Evolutionary conservation across 2,329 filamentous ascomycete species (phyloP), one percentile per base, ranked within the genome.

Genomic region (Clarireedia paspali): DNA sequence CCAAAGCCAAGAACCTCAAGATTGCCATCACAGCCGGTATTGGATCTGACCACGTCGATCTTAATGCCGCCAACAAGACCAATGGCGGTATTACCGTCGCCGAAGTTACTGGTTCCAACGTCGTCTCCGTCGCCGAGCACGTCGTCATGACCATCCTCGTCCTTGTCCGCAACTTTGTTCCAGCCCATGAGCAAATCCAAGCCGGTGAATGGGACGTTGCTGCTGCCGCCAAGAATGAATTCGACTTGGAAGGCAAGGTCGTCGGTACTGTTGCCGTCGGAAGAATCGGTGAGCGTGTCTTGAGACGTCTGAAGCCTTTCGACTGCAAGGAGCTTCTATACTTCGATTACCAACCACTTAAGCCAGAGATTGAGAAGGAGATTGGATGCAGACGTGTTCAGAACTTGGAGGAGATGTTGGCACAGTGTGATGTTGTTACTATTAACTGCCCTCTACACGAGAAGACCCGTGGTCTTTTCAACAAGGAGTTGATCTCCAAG

Each of bases 401-500:
- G 49, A 82, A 73, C 69, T 85, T 99, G 69, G 91, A 96, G 81
- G 92, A 97, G 74, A 87, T 99, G 84, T 76, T 99, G 61, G 80
- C 83, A 42, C 90, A 95, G 80, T 97, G 92, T 73, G 94, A 97
- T 67, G 83, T 97, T 60, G 92, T 99, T 74, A 99, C 94, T 71
- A 97, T 99, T 80, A 99, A 99, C 86, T 96, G 91, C 82, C 94
- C 94, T 53, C 84, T 99, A 62, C 94, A 99, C 80, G 92, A 97
- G 83, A 95, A 95, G 84, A 99, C 94, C 38, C 83, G 85, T 61
- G 92, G 92, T 66, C 76, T 99, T 62, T 97, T 97, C 82, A 96
- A 97, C 87, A 96, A 96, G 87, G 90, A 97, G 49, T 81, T 97
- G 68, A 92, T 97, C 72, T 80, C 84, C 75, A 96, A 97, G 88